Evolutionary conservation across 2,329 filamentous ascomycete species (phyloP).

Genomic region (Colletotrichum sp.): DNA sequence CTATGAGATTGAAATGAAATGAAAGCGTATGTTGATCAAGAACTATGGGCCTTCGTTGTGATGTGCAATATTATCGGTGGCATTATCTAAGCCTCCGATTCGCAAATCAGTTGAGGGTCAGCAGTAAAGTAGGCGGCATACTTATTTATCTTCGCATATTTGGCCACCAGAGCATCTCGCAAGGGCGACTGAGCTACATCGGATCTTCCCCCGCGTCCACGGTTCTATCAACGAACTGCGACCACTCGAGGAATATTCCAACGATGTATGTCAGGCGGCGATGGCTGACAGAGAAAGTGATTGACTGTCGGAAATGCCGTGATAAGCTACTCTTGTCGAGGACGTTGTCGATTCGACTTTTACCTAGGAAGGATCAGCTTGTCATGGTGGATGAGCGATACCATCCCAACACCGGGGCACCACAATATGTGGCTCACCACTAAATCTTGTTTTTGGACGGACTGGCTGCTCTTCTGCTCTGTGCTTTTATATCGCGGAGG

Average conservation of each 20-base stretch:
- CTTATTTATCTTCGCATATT: too few relatives aligned
- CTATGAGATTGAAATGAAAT: constrained; percentile 2
- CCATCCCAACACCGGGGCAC: not conserved
- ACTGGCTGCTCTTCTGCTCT: not conserved
- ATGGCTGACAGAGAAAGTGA: not conserved
- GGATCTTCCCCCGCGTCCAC: not conserved
- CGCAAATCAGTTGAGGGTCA: not conserved
- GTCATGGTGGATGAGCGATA: not conserved
- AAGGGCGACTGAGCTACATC: not conserved
- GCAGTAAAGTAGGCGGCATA: too few relatives aligned
- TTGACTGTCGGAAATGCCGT: not conserved
- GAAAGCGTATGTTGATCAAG: not conserved
- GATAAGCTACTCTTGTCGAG: not conserved
- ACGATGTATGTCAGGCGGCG: not conserved
- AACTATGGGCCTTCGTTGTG: not conserved
- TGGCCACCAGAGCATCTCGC: too few relatives aligned
- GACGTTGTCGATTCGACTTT: not conserved
- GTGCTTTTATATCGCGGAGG: not conserved
- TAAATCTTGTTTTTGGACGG: not conserved
- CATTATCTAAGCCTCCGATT: not conserved
- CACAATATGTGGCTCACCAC: not conserved
- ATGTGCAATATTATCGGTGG: too few relatives aligned
- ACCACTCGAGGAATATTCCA: not conserved
- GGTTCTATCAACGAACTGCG: not conserved
- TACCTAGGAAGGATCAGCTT: not conserved